Percentiles rank a stretch among this genome's conserved stretches.
Conservation (phyloP, 2,329 filamentous ascomycete species). For the Torrubiella hemipterigena region DNA sequence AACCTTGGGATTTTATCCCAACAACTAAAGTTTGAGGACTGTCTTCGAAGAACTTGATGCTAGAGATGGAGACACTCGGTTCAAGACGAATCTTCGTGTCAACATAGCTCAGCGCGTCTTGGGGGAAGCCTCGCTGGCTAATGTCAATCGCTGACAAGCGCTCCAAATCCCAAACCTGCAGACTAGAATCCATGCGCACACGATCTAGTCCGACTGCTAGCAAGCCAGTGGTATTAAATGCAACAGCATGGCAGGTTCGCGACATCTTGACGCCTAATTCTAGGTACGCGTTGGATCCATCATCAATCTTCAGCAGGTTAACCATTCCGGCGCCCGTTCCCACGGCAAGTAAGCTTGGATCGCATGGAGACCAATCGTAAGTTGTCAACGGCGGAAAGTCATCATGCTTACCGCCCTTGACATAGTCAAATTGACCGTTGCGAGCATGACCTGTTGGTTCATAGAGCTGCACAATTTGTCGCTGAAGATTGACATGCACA, state of each 20-base stretch:
- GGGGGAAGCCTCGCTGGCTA: conserved; percentile 35
- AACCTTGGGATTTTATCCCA: conserved; percentile 62
- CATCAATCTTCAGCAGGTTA: conserved; percentile 60
- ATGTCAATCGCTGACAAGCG: conserved; percentile 40
- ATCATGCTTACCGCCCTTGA: conserved; percentile 45
- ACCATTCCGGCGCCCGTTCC: conserved; percentile 67
- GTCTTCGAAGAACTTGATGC: conserved; percentile 70
- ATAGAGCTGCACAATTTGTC: conserved; percentile 50
- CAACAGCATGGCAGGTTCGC: conserved; percentile 68
- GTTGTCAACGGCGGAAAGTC: conserved; percentile 52
- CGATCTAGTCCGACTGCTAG: conserved; percentile 71
- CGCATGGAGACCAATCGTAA: conserved; percentile 53
- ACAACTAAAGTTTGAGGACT: conserved; percentile 65
- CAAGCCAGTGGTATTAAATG: conserved; percentile 60
- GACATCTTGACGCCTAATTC: conserved; percentile 64
- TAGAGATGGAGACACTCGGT: conserved; percentile 63
- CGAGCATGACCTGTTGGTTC: conserved; percentile 48
- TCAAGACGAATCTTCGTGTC: conserved; percentile 49
- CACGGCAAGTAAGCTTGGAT: conserved; percentile 58
- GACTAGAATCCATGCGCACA: conserved; percentile 68
- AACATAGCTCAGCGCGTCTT: conserved; percentile 34
- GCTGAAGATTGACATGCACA: conserved; percentile 52
- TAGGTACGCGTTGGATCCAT: conserved; percentile 51
- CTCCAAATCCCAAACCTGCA: conserved; percentile 74
- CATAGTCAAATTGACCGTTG: conserved; percentile 43